Evolutionary conservation across 176 grass and related monocot species (phyloP), one percentile per base, ranked within the genome.

Genomic region (Thinopyrum elongatum): DNA sequence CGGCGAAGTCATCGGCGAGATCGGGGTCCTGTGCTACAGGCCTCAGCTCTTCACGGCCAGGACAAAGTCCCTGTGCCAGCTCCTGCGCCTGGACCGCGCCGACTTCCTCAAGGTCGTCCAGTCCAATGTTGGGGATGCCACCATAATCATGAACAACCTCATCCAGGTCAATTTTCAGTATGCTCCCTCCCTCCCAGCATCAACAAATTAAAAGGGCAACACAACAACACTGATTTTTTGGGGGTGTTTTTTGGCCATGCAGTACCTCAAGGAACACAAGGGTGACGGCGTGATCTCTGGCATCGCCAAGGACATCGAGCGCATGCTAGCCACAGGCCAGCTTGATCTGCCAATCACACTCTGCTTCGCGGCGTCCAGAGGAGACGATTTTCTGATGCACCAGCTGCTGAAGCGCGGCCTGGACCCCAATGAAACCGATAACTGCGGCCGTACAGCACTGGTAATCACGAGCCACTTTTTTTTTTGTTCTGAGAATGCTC

Each of bases 121-220:
- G 78, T 91, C 93, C 9, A 98, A 98, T 47, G 78, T 93, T 8
- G 91, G 77, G 13, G 93, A 98, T 38, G 95, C 88, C 25, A 89
- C 91, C 35, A 82, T 92, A 35, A 89, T 95, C 78, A 92, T 95
- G 73, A 98, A 92, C 71, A 98, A 98, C 64, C 89, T 98, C 6
- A 89, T 94, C 49, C 60, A 90, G 86, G 93, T 91, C 22, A 19
- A 0, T 10, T 29, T 3, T 27, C 17, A 9, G 53, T 0, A 55
- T 57, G 53, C 53, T 57, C 53, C 19, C 2, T 3, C 0, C 1
- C 34, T 27, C 28, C 27, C 7, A 19, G 0, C 5, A 49, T 70
- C 12, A 29, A 39, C 33, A 44, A 31, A 31, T 31, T 31, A 31
- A 26, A 11, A 38, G 3, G 1, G 5, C 3, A 39, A 8, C 0